Evolutionary conservation across 1,139 yeast genomes (phyloP), one percentile per base, ranked within the genome.

Genomic region (Spencermartinsiella ligniputridi): DNA sequence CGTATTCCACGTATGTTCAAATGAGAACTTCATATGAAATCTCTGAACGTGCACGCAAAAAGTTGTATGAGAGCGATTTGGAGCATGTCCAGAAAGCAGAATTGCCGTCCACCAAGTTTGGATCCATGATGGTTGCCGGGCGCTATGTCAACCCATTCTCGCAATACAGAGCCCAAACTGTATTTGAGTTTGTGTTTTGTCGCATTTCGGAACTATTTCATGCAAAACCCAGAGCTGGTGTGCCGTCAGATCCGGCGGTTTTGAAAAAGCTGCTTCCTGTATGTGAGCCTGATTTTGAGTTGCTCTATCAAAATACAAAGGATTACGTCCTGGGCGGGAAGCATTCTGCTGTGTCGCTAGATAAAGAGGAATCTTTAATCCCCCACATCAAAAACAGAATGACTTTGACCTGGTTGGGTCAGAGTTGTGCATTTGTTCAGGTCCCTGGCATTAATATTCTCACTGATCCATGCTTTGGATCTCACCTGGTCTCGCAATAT

Each of bases 341-440:
- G 36, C 40, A 16, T 40, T 50, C 12, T 16, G 41, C 32, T 6
- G 37, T 15, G 36, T 27, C 37, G 25, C n/a, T 24, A 35, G 33
- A n/a, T 3, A 13, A 20, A 34, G 22, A 35, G 13, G 53, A 48
- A 8, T 39, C 40, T 4, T 48, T 44, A 1, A 48, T 54, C 0
- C 61, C 67, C 2, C 43, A 68, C 1, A 45, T 75, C 3, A 50
- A 65, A 15, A 68, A 76, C 30, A 73, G 84, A 51, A 55, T 85
- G 54, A 69, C 83, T 3, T 78, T 83, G 57, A 88, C 97, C 0
- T 90, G 97, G 97, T 64, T 90, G 35, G 97, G 97, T 2, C 97
- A 90, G 61, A 83, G 95, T 42, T 88, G 97, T 63, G 78, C 92
- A 2, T 75, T 79, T 45, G 68, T 88, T 3, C 90, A 86, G 58